These are phyloP conservation scores for Pelargonium myrrhifolium DNA, from an alignment of 441 rosid species.

Conservation along the genomic window DNA sequence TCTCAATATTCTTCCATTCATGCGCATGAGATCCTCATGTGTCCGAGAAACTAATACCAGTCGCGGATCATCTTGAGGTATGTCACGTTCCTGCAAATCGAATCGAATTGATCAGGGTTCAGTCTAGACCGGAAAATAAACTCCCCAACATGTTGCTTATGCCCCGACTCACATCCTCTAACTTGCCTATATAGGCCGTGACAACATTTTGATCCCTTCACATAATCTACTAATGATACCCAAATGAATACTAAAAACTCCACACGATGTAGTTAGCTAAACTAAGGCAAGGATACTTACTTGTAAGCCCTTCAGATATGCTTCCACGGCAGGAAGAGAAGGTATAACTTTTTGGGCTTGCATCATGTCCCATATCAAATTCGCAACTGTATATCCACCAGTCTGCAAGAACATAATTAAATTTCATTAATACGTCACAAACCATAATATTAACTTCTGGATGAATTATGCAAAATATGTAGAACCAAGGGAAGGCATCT, in stretches of 20 bases:
- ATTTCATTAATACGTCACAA: not conserved
- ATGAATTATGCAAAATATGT: not conserved
- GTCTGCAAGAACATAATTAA: constrained; percentile 33
- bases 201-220: no score
- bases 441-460: not conserved
- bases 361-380: constrained; percentile 87
- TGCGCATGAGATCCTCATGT: constrained; percentile 32
- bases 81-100: constrained; percentile 52
- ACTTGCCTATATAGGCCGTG: no score
- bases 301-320: constrained; percentile 75
- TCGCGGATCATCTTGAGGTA: constrained; percentile 81
- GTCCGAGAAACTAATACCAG: constrained; percentile 43
- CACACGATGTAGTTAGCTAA: not conserved
- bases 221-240: no score
- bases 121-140: no score
- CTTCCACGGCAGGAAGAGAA: constrained; percentile 53
- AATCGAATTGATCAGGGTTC: not conserved
- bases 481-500: not conserved
- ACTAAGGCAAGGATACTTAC: constrained; percentile 34
- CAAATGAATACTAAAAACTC: no score
- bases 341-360: constrained; percentile 47
- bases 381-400: constrained; percentile 81
- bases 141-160: no score
- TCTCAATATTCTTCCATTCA: constrained; percentile 10
- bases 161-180: no score